A percentile compares a stretch with the other conserved stretches of the same genome.
phyloP scores from a whole-genome alignment of 192 early-diverging fungal species.

The Oehlia diaphana region DNA sequence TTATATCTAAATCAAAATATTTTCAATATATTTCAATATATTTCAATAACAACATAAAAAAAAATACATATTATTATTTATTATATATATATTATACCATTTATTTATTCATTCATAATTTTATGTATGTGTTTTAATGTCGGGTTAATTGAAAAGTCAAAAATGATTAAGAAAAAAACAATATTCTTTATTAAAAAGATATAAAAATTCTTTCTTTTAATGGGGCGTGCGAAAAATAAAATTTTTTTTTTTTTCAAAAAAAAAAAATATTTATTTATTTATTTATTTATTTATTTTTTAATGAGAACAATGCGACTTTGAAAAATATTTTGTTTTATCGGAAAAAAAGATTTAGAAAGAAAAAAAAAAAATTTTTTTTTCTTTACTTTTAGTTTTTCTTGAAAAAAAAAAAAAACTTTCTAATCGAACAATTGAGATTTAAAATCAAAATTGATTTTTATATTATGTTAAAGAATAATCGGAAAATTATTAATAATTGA shows the following conservation, averaged over 20 bases:
- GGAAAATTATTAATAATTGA: no score
- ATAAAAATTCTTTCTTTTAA: neutral
- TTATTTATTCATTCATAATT: neutral
- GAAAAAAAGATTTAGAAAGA: no score
- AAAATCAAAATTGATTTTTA: no score
- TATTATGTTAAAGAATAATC: no score
- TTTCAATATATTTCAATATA: no score
- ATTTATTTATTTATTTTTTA: no score
- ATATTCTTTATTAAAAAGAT: neutral
- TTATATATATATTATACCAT: neutral
- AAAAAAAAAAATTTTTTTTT: neutral
- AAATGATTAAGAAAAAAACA: neutral
- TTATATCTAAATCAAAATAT: neutral
- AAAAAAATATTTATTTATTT: no score
- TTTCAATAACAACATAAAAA: no score
- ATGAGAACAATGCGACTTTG: neutral
- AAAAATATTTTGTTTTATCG: neutral
- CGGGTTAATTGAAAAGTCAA: neutral
- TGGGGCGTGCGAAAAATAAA: neutral
- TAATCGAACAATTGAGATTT: no score
- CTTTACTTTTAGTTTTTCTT: no score
- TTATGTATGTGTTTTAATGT: neutral
- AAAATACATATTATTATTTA: neutral
- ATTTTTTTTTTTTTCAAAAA: no score
- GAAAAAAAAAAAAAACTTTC: no score